Conservation (phyloP, 495 filamentous ascomycete genomes). For the Penicillium longicatenatum region DNA sequence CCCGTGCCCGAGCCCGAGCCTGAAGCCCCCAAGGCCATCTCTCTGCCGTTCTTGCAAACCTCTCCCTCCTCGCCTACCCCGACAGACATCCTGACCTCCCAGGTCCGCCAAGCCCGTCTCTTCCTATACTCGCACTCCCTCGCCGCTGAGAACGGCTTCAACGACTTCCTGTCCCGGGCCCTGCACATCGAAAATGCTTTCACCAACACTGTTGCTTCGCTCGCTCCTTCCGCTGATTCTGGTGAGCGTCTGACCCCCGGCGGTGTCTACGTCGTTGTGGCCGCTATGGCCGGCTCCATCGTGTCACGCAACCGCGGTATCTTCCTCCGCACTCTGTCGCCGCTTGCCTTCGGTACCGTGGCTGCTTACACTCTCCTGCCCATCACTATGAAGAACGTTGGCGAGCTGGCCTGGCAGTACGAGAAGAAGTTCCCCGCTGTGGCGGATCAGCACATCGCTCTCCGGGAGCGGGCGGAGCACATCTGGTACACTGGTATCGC, state of each 20-base stretch:
- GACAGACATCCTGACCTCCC: conserved; percentile 84
- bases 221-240: conserved; percentile 79
- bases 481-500: conserved; percentile 69
- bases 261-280: conserved; percentile 83
- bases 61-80: conserved; percentile 66
- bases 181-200: conserved; percentile 76
- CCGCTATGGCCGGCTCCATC: conserved; percentile 90
- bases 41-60: conserved; percentile 26
- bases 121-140: conserved; percentile 75
- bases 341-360: conserved; percentile 68
- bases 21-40: conserved; percentile 40
- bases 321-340: conserved; percentile 70
- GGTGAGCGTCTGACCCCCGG: conserved; percentile 86
- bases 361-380: conserved; percentile 76
- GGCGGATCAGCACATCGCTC: conserved; percentile 70
- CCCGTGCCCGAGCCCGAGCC: conserved; percentile 17
- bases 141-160: conserved; percentile 73
- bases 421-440: conserved; percentile 83
- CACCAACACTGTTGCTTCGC: conserved; percentile 80
- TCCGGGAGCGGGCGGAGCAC: conserved; percentile 66
- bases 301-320: conserved; percentile 82
- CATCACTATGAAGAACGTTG: conserved; percentile 81
- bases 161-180: conserved; percentile 69
- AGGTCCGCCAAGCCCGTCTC: conserved; percentile 78
- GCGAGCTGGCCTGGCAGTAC: conserved; percentile 80